These are phyloP conservation scores for Verticillium longisporum DNA, from an alignment of 2,329 filamentous ascomycete species.

Conservation along the genomic window DNA sequence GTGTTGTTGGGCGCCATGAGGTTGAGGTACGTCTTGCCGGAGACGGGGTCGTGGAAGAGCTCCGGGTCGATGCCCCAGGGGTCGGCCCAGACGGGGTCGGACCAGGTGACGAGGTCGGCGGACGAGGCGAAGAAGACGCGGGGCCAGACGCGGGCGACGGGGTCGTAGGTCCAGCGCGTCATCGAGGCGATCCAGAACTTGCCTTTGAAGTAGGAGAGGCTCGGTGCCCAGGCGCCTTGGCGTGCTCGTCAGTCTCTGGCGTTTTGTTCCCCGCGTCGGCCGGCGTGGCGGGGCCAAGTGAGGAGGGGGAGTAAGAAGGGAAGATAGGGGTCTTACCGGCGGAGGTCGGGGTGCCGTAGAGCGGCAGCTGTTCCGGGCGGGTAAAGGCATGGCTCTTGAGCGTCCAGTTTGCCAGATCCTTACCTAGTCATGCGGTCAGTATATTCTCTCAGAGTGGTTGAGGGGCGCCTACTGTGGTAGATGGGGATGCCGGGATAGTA, in stretches of 20 bases:
- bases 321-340: neutral
- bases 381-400: conserved; percentile 18
- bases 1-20: conserved; percentile 14
- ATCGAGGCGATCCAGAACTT: conserved; percentile 15
- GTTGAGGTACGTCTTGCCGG: conserved; percentile 11
- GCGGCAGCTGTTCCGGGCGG: conserved; percentile 3
- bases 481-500: conserved; percentile 46
- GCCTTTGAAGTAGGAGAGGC: conserved; percentile 1
- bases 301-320: no score
- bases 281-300: neutral
- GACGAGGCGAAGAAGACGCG: conserved; percentile 15
- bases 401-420: conserved; percentile 31
- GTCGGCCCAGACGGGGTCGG: conserved; percentile 5
- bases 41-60: conserved; percentile 9
- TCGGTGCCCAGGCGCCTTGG: conserved; percentile 5
- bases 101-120: conserved; percentile 8
- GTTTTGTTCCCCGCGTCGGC: no score
- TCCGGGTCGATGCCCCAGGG: conserved; percentile 8
- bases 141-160: conserved; percentile 28
- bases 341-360: conserved; percentile 4
- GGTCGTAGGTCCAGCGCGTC: conserved; percentile 24
- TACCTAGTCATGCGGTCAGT: conserved; percentile 19
- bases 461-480: conserved; percentile 27
- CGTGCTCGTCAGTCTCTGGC: no score
- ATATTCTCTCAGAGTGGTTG: neutral